Evolutionary conservation across 441 rosid genomes (phyloP).

Genomic region (Croton setiger): DNA sequence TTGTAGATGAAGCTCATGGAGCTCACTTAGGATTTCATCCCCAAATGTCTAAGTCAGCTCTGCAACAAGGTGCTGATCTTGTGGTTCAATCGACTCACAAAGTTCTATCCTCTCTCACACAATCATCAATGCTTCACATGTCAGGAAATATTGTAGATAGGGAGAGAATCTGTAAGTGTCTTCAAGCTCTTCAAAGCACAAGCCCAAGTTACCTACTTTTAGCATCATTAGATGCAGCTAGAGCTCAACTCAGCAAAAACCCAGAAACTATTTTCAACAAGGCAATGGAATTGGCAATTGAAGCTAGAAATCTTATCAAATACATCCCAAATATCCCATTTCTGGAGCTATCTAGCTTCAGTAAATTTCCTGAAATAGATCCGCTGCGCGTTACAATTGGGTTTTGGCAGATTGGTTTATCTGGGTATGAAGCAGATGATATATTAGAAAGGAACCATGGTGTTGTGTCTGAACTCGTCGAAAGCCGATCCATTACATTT

Average conservation of each 20-base stretch:
- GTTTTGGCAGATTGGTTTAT: conserved; percentile 47
- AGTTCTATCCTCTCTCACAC: conserved; percentile 56
- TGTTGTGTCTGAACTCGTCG: conserved; percentile 48
- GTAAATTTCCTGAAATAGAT: conserved; percentile 36
- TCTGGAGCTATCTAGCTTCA: conserved; percentile 29
- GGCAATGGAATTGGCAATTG: conserved; percentile 39
- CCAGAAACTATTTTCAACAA: conserved; percentile 34
- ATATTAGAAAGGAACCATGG: conserved; percentile 32
- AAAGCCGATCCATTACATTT: conserved; percentile 37
- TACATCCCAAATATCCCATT: conserved; percentile 36
- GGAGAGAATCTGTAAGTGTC: conserved; percentile 46
- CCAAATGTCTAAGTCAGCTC: conserved; percentile 48
- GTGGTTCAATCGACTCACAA: conserved; percentile 67
- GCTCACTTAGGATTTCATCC: conserved; percentile 64
- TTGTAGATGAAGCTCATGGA: conserved; percentile 70
- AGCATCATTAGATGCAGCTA: conserved; percentile 65
- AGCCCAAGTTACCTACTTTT: conserved; percentile 65
- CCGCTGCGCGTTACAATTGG: conserved; percentile 55
- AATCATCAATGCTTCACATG: conserved; percentile 66
- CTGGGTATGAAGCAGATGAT: conserved; percentile 59
- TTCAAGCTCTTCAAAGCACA: conserved; percentile 56
- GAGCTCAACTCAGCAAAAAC: conserved; percentile 51
- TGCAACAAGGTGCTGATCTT: conserved; percentile 56
- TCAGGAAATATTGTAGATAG: conserved; percentile 45
- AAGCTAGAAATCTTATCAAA: conserved; percentile 27